Evolutionary conservation across 495 filamentous ascomycete genomes (phyloP).

Genomic region (Penicillium psychrofluorescens): DNA sequence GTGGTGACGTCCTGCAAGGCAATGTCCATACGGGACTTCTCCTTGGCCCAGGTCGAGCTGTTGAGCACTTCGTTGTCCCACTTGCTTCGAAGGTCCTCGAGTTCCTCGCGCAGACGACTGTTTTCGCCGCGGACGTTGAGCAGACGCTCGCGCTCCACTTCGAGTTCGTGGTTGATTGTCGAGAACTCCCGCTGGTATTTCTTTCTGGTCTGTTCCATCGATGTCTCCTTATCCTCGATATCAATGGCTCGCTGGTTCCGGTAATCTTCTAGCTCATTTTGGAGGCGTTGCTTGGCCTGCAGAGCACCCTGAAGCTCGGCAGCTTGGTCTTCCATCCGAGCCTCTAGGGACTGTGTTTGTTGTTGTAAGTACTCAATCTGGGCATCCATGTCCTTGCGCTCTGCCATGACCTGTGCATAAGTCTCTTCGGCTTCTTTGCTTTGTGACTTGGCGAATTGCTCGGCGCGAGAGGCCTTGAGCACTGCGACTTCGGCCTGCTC

Average conservation of each 20-base stretch:
- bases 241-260: conserved; percentile 90
- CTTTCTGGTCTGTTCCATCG: conserved; percentile 93
- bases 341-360: conserved; percentile 82
- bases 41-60: conserved; percentile 96
- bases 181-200: conserved; percentile 96
- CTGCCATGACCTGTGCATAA: conserved; percentile 82
- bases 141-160: conserved; percentile 84
- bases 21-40: conserved; percentile 86
- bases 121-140: conserved; percentile 61
- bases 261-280: conserved; percentile 98
- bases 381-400: conserved; percentile 83
- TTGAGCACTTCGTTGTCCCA: conserved; percentile 99
- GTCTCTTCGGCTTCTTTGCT: conserved; percentile 85
- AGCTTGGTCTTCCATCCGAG: conserved; percentile 83
- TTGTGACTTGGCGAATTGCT: conserved; percentile 88
- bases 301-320: conserved; percentile 81
- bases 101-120: conserved; percentile 77
- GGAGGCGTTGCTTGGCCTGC: conserved; percentile 88
- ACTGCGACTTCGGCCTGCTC: conserved; percentile 96
- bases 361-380: conserved; percentile 85
- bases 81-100: conserved; percentile 89
- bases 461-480: conserved; percentile 82
- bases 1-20: conserved; percentile 83
- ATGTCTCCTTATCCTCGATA: conserved; percentile 92
- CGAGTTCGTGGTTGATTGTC: conserved; percentile 80